Conservation (phyloP, 371 early-diverging fungal species). For the Entomophthora muscae region DNA sequence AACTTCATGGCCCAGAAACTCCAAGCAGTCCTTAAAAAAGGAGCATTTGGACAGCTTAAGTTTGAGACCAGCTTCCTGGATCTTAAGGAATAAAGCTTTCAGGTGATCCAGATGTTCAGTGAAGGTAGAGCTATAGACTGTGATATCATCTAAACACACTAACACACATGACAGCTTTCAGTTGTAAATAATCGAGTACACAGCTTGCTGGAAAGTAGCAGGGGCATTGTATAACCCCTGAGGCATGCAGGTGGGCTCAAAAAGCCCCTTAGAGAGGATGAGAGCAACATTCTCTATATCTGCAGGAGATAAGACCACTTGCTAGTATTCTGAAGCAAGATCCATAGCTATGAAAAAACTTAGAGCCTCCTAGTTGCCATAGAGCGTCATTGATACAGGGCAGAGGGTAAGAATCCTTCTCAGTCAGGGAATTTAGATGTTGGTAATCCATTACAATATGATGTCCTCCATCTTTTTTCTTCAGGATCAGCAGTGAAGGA, state of each 20-base stretch:
- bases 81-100: too few species aligned
- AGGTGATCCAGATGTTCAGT: not conserved
- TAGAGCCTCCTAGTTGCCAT: slow-evolving; percentile 14
- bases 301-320: not conserved
- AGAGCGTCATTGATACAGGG: slow-evolving; percentile 20
- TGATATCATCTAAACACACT: not conserved
- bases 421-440: slow-evolving; percentile 20
- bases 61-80: too few species aligned
- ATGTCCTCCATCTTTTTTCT: slow-evolving; percentile 16
- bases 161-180: not conserved
- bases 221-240: not conserved
- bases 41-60: too few species aligned
- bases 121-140: not conserved
- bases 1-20: too few species aligned
- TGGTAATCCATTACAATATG: slow-evolving; percentile 21
- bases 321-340: slow-evolving; percentile 6
- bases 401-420: slow-evolving; percentile 17
- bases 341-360: slow-evolving; percentile 19
- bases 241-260: not conserved
- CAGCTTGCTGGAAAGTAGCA: not conserved
- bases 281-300: not conserved
- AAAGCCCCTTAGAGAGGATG: not conserved
- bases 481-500: not conserved
- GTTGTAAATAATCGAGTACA: not conserved
- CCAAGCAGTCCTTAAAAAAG: too few species aligned